These are phyloP conservation scores for Chrysochromulina parva DNA, from an alignment of 78 protist genomes.

Conservation along the genomic window DNA sequence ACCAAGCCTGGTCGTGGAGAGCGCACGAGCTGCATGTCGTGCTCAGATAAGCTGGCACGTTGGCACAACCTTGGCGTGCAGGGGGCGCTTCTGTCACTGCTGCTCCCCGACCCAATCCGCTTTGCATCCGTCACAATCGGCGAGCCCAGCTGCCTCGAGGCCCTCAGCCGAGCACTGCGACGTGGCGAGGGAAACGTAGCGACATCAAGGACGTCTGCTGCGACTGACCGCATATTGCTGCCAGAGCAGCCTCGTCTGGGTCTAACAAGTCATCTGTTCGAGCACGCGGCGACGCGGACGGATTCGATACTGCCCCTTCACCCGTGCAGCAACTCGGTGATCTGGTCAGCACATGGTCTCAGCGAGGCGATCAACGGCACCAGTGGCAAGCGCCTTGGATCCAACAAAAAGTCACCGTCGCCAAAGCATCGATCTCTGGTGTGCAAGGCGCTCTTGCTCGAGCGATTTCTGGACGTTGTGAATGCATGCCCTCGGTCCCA, in stretches of 20 bases:
- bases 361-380: background rate
- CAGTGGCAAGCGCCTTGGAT: background rate
- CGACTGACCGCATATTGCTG: too few relatives aligned
- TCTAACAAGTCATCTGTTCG: background rate
- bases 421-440: background rate
- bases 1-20: slow-evolving; percentile 76
- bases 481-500: too few relatives aligned
- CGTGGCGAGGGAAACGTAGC: background rate
- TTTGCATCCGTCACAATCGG: background rate
- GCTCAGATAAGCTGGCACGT: slow-evolving; percentile 69
- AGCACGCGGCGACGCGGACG: background rate
- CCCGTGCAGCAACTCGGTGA: background rate
- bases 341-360: background rate
- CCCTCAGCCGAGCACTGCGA: background rate
- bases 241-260: too few relatives aligned
- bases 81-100: slow-evolving; percentile 54
- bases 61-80: slow-evolving; percentile 70
- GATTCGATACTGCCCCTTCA: background rate
- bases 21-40: slow-evolving; percentile 63
- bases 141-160: background rate
- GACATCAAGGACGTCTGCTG: too few relatives aligned
- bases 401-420: background rate
- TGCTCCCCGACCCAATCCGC: background rate
- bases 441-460: background rate
- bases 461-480: background rate